Conservation (phyloP, 2,329 filamentous ascomycete genomes). For the Rosellinia necatrix region DNA sequence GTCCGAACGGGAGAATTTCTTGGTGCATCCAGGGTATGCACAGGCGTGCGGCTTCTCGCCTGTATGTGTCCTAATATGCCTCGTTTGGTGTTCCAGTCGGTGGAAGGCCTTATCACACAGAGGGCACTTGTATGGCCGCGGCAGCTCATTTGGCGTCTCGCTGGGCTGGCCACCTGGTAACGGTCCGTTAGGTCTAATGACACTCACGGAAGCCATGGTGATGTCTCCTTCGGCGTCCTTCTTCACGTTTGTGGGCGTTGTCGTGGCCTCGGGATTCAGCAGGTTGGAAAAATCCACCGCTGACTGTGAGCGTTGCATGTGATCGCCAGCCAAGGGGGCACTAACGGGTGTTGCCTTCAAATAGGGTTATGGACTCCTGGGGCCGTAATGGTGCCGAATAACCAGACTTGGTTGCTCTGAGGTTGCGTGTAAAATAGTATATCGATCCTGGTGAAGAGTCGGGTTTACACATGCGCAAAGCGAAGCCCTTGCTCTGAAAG, state of each 20-base stretch:
- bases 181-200: conserved; percentile 66
- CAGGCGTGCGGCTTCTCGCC: conserved; percentile 98
- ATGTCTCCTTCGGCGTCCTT: conserved; percentile 44
- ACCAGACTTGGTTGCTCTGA: neutral
- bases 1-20: conserved; percentile 95
- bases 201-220: conserved; percentile 60
- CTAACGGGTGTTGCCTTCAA: conserved; percentile 8
- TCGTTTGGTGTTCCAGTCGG: conserved; percentile 89
- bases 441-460: neutral
- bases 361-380: neutral
- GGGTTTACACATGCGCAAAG: neutral
- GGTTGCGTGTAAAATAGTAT: neutral
- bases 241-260: conserved; percentile 38
- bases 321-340: conserved; percentile 52
- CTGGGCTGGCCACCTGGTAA: conserved; percentile 64
- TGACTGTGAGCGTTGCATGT: conserved; percentile 77
- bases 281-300: conserved; percentile 77
- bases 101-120: conserved; percentile 99
- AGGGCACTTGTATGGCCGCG: conserved; percentile 96
- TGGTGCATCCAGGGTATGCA: conserved; percentile 93
- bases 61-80: conserved; percentile 94
- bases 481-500: neutral
- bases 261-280: conserved; percentile 64
- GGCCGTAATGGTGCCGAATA: neutral
- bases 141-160: conserved; percentile 72